Conservation (phyloP, 305 asterid species). For the Galium porrigens region DNA sequence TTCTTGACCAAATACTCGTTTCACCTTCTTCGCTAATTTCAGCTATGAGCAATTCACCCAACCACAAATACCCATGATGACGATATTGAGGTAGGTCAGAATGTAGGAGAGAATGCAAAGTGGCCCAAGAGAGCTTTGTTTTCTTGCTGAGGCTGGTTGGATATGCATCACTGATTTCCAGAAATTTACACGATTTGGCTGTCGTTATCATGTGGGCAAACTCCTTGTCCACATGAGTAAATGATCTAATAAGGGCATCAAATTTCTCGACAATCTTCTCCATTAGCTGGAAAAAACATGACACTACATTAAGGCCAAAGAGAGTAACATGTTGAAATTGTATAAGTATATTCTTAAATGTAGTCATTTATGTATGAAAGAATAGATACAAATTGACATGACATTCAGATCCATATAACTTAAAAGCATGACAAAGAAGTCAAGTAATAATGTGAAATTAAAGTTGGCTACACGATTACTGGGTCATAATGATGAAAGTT, state of each 20-base stretch:
- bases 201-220: slow-evolving; percentile 56
- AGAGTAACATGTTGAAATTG: neutral
- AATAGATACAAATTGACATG: neutral
- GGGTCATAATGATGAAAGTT: neutral
- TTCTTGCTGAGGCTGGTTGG: slow-evolving; percentile 36
- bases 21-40: slow-evolving; percentile 66
- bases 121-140: slow-evolving; percentile 70
- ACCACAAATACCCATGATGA: slow-evolving; percentile 89
- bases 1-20: slow-evolving; percentile 52
- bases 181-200: slow-evolving; percentile 55
- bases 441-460: neutral
- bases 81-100: slow-evolving; percentile 64
- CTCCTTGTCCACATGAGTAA: slow-evolving; percentile 76
- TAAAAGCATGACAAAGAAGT: neutral
- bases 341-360: neutral
- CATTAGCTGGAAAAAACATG: slow-evolving; percentile 56
- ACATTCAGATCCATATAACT: too few relatives aligned
- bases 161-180: slow-evolving; percentile 44
- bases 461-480: neutral
- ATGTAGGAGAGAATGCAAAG: slow-evolving; percentile 93
- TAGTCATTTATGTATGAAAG: neutral
- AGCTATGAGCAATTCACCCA: slow-evolving; percentile 81
- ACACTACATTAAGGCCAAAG: slow-evolving; percentile 13
- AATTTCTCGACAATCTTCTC: slow-evolving; percentile 70
- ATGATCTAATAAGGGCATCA: slow-evolving; percentile 62